phyloP scores from a whole-genome alignment of 1,284 basidiomycete species.

The Sanghuangporus baumii region DNA sequence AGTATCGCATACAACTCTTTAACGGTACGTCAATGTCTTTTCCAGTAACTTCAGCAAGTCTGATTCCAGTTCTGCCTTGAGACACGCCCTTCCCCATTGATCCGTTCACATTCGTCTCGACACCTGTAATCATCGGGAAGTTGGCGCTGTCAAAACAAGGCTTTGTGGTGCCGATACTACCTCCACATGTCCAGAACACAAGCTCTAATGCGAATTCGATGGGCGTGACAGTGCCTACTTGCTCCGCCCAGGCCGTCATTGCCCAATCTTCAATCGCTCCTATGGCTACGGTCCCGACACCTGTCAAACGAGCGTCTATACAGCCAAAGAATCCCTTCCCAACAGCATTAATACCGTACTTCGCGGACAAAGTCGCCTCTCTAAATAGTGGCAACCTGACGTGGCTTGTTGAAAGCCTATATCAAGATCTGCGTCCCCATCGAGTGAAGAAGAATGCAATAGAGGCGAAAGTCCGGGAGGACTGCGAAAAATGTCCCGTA shows the following conservation, averaged over 20 bases:
- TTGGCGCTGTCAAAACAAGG: conserved; percentile 16
- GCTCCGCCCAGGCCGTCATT: not conserved
- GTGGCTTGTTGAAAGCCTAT: conserved; percentile 65
- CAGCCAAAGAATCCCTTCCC: conserved; percentile 62
- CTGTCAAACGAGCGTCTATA: conserved; percentile 27
- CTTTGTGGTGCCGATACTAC: conserved; percentile 37
- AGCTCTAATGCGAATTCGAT: not conserved
- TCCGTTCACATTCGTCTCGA: conserved; percentile 71
- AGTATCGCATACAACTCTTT: conserved; percentile 69
- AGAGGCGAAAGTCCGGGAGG: conserved; percentile 70
- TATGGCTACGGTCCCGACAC: conserved; percentile 9
- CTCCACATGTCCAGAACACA: conserved; percentile 23
- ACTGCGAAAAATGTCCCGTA: conserved; percentile 65
- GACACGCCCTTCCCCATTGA: conserved; percentile 70
- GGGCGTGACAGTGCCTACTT: not conserved
- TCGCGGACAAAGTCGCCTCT: conserved; percentile 52
- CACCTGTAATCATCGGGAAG: conserved; percentile 31
- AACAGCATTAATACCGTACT: conserved; percentile 49
- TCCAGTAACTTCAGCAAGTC: not conserved
- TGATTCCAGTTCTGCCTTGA: conserved; percentile 27
- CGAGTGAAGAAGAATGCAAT: conserved; percentile 79
- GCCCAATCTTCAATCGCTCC: conserved; percentile 5
- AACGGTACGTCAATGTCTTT: conserved; percentile 47
- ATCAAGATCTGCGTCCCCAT: conserved; percentile 56
- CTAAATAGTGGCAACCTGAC: conserved; percentile 54